Evolutionary conservation across 208 protist species (phyloP).

Genomic region (Trypanosoma lewisi): DNA sequence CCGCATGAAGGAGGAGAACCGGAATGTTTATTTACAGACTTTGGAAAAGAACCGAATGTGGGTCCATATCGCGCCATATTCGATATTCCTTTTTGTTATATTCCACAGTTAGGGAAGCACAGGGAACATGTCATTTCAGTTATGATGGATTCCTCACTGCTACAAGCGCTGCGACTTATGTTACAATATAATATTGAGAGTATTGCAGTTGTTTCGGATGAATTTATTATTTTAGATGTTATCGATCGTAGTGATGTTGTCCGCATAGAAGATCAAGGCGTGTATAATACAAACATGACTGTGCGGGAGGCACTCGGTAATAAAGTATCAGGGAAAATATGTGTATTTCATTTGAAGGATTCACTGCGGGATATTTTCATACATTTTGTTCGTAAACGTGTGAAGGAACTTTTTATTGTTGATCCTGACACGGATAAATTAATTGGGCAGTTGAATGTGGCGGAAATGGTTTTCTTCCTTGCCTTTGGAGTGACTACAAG

Average conservation of each 20-base stretch:
- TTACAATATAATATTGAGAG: slow-evolving; percentile 63
- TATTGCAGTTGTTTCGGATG: slow-evolving; percentile 65
- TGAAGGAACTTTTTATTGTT: slow-evolving; percentile 86
- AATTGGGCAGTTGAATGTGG: slow-evolving; percentile 71
- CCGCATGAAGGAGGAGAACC: slow-evolving; percentile 15
- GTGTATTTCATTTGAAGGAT: slow-evolving; percentile 77
- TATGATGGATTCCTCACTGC: slow-evolving; percentile 66
- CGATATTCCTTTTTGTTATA: slow-evolving; percentile 61
- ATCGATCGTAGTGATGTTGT: slow-evolving; percentile 82
- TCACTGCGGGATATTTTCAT: slow-evolving; percentile 77
- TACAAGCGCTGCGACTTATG: slow-evolving; percentile 72
- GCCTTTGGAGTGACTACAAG: slow-evolving; percentile 51
- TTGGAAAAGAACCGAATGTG: slow-evolving; percentile 37
- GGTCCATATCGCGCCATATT: slow-evolving; percentile 75
- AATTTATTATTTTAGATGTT: slow-evolving; percentile 67
- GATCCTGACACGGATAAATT: slow-evolving; percentile 69
- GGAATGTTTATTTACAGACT: slow-evolving; percentile 26
- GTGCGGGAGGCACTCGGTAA: slow-evolving; percentile 70
- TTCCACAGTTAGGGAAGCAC: slow-evolving; percentile 50
- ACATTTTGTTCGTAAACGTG: slow-evolving; percentile 78
- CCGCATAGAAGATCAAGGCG: slow-evolving; percentile 86
- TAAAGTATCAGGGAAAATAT: slow-evolving; percentile 50
- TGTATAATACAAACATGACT: slow-evolving; percentile 81
- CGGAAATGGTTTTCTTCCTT: slow-evolving; percentile 75
- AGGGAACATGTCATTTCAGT: slow-evolving; percentile 52